phyloP scores from a whole-genome alignment of 148 eudicot genomes.

The Cornus florida region DNA sequence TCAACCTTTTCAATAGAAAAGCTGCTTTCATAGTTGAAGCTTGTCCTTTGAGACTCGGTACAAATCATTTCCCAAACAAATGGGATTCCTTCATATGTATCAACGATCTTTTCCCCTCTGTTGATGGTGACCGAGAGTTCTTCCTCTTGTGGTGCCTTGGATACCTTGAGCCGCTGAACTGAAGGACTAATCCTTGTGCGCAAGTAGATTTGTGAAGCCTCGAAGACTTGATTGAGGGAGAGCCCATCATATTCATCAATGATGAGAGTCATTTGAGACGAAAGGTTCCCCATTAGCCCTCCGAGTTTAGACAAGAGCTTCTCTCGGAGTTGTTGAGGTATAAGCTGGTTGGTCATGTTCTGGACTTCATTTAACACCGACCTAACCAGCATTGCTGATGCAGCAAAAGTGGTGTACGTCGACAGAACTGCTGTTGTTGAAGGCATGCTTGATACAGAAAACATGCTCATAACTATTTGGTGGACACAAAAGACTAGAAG shows the following conservation, averaged over 20 bases:
- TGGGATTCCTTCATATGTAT: constrained; percentile 10
- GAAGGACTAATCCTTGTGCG: constrained; percentile 5
- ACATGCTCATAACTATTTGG: background rate
- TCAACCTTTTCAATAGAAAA: background rate
- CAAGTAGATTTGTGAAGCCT: constrained; percentile 6
- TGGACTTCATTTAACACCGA: constrained; percentile 8
- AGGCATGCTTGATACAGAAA: constrained; percentile 11
- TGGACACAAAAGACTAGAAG: background rate
- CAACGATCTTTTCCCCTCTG: constrained; percentile 8
- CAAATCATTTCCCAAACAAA: constrained; percentile 13
- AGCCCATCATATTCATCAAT: constrained; percentile 14
- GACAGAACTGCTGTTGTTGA: constrained; percentile 12
- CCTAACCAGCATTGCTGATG: constrained; percentile 19
- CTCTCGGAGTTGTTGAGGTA: constrained; percentile 22
- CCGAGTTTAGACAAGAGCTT: constrained; percentile 23
- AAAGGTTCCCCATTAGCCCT: background rate
- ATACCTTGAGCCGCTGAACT: constrained; percentile 5
- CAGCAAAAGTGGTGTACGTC: constrained; percentile 9
- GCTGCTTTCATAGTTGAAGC: background rate
- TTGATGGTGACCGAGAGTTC: background rate
- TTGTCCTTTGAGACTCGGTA: background rate
- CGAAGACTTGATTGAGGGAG: constrained; percentile 3
- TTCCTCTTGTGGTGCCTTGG: background rate
- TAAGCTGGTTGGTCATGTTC: constrained; percentile 10
- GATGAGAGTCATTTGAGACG: constrained; percentile 6